Evolutionary conservation across 1,284 basidiomycete species (phyloP).

Genomic region (Naganishia sp.): DNA sequence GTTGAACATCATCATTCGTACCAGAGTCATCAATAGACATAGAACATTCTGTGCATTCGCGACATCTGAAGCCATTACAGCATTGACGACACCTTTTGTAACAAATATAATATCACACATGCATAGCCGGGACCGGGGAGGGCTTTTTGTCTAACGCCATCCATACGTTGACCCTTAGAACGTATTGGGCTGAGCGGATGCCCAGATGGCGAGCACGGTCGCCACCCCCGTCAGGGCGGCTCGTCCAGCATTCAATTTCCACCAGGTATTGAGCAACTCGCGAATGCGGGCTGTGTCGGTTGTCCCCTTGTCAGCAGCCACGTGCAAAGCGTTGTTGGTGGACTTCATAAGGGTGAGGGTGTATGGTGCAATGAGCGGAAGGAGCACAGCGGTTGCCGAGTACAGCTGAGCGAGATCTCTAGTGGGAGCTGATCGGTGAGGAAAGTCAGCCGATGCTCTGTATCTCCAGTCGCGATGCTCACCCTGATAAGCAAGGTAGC

Average conservation of each 20-base stretch:
- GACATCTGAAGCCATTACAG: too few species aligned
- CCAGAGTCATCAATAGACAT: not conserved
- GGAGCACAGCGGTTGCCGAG: conserved; percentile 2
- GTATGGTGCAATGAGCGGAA: conserved; percentile 19
- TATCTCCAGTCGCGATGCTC: not conserved
- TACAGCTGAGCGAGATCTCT: conserved; percentile 16
- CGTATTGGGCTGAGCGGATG: not conserved
- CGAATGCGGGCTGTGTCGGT: conserved; percentile 7
- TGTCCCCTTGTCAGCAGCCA: conserved; percentile 6
- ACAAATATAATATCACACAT: too few species aligned
- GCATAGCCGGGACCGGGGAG: too few species aligned
- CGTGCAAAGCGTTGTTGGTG: conserved; percentile 15
- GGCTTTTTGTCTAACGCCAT: not conserved
- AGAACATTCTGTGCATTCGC: not conserved
- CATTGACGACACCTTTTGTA: too few species aligned
- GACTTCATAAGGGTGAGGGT: conserved; percentile 13
- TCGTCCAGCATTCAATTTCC: conserved; percentile 21
- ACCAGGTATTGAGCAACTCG: conserved; percentile 15
- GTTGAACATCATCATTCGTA: not conserved
- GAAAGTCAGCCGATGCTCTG: not conserved
- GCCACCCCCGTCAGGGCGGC: conserved; percentile 1
- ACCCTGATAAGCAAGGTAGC: conserved; percentile 18
- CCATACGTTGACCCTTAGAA: not conserved
- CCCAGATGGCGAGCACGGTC: conserved; percentile 14
- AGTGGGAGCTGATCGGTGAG: conserved; percentile 3